Percentiles rank a stretch among this genome's conserved stretches.
These are phyloP conservation scores for Podaxis mareebaensis DNA, from an alignment of 768 basidiomycete genomes.

Conservation along the genomic window DNA sequence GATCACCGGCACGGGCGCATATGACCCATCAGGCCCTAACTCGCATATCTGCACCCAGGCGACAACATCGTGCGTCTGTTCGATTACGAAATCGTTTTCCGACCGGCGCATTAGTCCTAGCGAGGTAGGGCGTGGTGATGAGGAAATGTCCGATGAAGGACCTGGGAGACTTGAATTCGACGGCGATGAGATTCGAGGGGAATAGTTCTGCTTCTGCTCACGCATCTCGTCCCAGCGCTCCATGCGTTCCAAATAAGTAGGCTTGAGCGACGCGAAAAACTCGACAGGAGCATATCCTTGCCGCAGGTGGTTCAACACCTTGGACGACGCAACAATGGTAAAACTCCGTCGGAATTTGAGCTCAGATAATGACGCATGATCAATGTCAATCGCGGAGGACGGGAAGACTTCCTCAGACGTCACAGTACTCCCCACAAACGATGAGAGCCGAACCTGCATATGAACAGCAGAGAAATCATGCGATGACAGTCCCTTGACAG, in stretches of 20 bases:
- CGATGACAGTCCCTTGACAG: conserved; percentile 86
- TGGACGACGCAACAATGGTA: conserved; percentile 72
- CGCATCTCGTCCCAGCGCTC: conserved; percentile 94
- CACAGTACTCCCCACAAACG: conserved; percentile 74
- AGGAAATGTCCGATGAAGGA: conserved; percentile 36
- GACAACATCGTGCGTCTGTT: conserved; percentile 89
- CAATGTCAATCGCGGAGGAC: conserved; percentile 74
- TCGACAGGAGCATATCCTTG: conserved; percentile 85
- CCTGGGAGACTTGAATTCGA: conserved; percentile 29
- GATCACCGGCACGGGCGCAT: conserved; percentile 80
- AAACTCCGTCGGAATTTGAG: conserved; percentile 85
- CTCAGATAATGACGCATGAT: conserved; percentile 68
- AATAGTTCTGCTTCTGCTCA: conserved; percentile 58
- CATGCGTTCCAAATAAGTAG: conserved; percentile 84
- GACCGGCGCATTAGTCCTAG: conserved; percentile 85
- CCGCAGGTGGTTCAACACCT: conserved; percentile 69
- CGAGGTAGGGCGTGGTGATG: conserved; percentile 28
- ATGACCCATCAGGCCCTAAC: conserved; percentile 81
- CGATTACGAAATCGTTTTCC: conserved; percentile 87
- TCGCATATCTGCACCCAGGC: conserved; percentile 87
- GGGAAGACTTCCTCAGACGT: conserved; percentile 81
- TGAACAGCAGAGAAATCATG: conserved; percentile 87
- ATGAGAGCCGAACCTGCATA: conserved; percentile 84
- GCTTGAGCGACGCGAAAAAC: conserved; percentile 81
- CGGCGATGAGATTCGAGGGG: conserved; percentile 29